These are phyloP conservation scores for Dacryopinax primogenitus DNA, from an alignment of 768 basidiomycete genomes.

Conservation along the genomic window DNA sequence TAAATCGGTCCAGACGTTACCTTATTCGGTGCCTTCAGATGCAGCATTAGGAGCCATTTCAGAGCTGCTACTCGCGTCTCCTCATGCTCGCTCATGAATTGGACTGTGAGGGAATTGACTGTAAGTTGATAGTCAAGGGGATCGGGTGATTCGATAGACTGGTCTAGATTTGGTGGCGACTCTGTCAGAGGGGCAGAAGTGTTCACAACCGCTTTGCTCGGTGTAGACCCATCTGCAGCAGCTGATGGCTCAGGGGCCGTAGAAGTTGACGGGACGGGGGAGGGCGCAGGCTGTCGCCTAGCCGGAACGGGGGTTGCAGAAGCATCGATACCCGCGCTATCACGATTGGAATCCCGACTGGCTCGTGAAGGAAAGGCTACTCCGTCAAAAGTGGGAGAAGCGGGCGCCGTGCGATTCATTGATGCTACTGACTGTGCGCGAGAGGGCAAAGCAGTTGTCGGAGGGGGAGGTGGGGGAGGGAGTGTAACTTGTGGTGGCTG, in stretches of 20 bases:
- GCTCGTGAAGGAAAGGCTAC: neutral
- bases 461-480: neutral
- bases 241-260: neutral
- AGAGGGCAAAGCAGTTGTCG: neutral
- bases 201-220: neutral
- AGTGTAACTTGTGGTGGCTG: conserved; percentile 12
- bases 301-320: neutral
- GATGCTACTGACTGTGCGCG: neutral
- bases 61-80: conserved; percentile 90
- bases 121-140: conserved; percentile 85
- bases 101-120: conserved; percentile 81
- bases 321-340: neutral
- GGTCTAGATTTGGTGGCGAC: conserved; percentile 8
- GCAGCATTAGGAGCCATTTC: conserved; percentile 97
- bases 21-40: conserved; percentile 95
- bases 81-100: conserved; percentile 92
- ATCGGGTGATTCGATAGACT: conserved; percentile 40
- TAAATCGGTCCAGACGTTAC: conserved; percentile 30
- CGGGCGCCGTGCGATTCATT: neutral
- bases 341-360: neutral
- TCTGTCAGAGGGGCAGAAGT: neutral
- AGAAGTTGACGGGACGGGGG: neutral
- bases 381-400: neutral
- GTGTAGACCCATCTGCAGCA: neutral
- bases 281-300: neutral